Base-by-base conservation (phyloP, 2,329 filamentous ascomycete species). In the Mollisiaceae sp. region DNA sequence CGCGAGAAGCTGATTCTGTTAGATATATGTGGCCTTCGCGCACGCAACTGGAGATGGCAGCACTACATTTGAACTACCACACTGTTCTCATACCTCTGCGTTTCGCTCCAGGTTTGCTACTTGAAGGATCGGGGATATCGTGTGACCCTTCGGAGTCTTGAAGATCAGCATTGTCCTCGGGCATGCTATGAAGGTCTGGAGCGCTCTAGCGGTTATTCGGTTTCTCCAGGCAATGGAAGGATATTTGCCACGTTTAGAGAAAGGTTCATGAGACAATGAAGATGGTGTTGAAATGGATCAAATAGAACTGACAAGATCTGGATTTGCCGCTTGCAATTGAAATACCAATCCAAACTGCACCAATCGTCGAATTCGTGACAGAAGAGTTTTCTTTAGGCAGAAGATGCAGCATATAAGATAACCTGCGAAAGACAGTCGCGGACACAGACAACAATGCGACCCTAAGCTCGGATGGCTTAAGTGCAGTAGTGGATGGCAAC, bases 1-100 rank as follows among this genome's bases (percentile, higher is more conserved):
- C 74, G 47, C 74, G 71, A 39, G 73, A 74, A 59, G 71, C 73
- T 75, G 43, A 22, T 64, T 41, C 18, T 65, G 68, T 74, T 63
- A 71, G 68, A 61, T n/a, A 24, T 2, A 11, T 22, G n/a, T 50
- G 20, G 24, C 15, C n/a, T 24, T n/a, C 20, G 5, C 22, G 5
- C n/a, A 41, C 4, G 22, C 11, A 15, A 18, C 15, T 41, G 32
- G 22, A 14, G 27, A 58, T 14, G 20, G 41, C 11, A 22, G 12
- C 8, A 59, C 32, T 41, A 50, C 41, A 50, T 47, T 24, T 36
- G 58, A 18, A 41, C 39, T 32, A 24, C 55, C 41, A 54, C 43
- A 24, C 32, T 63, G 38, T 62, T 5, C 27, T 64, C 70, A 36
- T 72, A 74, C 72, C 72, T 73, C 72, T 67, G 24, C 67, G 70